Base-by-base conservation (phyloP, 2,329 filamentous ascomycete species). In the Colletotrichum scovillei region DNA sequence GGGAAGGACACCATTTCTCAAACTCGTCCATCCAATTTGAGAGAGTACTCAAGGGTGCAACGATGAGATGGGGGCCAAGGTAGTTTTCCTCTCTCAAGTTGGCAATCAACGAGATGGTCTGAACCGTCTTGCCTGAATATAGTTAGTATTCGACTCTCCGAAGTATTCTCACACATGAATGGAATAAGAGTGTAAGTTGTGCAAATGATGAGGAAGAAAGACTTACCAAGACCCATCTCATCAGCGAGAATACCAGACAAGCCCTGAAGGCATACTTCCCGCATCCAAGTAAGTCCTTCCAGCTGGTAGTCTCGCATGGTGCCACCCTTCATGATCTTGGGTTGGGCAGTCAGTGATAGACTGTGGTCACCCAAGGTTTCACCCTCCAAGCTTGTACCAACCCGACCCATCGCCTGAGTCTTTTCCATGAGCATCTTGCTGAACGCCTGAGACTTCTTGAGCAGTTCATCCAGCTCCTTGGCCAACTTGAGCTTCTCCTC, bases 21-120 rank as follows among this genome's bases (percentile, higher is more conserved):
- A 98, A 98, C 79, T 99, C 97, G 55, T 97, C 94, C 55, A 98
- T 92, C 97, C 97, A 99, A 80, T 98, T 99, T 52, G 93, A 95
- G 0, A 98, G 88, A 0, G 97, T 98, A 79, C 95, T 98, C 4
- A 98, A 83, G 0, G 97, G 97, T 0, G 95, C 95, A 7, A 97
- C 92, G 66, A 99, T 95, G 26, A 99, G 84, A 79, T 98, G 97
- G 0, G 97, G 97, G 0, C 97, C 97, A 2, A 90, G 85, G 64
- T 97, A 95, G 60, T 96, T 94, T 76, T 96, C 93, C 78, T 98
- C 95, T 76, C 96, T 92, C 16, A 98, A 86, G 74, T 97, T 91
- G 0, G 96, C 96, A 52, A 98, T 92, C 75, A 98, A 88, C 0
- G 95, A 92, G 52, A 98, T 97, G 0, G 95, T 95, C 79, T 98